A percentile compares a stretch with the other conserved stretches of the same genome.
These are phyloP conservation scores for Epicoccum nigrum DNA, from an alignment of 2,329 filamentous ascomycete species.

Conservation along the genomic window DNA sequence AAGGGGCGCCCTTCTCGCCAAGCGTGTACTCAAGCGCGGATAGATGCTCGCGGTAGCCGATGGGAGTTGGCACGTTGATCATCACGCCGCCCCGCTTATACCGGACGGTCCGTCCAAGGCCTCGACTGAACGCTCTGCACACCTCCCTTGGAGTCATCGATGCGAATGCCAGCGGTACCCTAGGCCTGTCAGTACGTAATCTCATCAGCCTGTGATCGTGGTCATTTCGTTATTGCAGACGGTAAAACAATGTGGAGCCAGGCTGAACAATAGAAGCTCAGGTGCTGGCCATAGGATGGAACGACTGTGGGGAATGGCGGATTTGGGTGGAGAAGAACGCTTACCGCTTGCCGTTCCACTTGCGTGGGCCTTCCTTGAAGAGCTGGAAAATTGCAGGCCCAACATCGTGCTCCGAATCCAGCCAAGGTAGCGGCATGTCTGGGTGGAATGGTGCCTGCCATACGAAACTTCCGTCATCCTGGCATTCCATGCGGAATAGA, in stretches of 20 bases:
- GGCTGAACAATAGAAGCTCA: constrained; percentile 15
- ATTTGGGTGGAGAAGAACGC: constrained; percentile 38
- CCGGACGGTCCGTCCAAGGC: constrained; percentile 75
- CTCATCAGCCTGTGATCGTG: constrained; percentile 23
- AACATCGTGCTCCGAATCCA: constrained; percentile 95
- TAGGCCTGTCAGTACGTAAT: constrained; percentile 46
- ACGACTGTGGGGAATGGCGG: constrained; percentile 30
- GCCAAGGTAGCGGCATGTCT: constrained; percentile 86
- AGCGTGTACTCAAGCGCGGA: constrained; percentile 67
- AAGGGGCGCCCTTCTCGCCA: constrained; percentile 64
- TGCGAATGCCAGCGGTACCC: constrained; percentile 90
- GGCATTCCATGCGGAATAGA: constrained; percentile 92
- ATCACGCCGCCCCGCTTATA: constrained; percentile 83
- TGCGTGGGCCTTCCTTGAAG: constrained; percentile 87
- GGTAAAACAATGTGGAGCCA: constrained; percentile 17
- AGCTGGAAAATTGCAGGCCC: constrained; percentile 91
- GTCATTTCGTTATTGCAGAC: constrained; percentile 18
- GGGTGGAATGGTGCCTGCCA: constrained; percentile 96
- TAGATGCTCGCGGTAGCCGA: constrained; percentile 87
- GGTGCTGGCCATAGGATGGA: constrained; percentile 27
- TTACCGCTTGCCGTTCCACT: constrained; percentile 78
- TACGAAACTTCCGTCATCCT: constrained; percentile 81
- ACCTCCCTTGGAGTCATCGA: constrained; percentile 83
- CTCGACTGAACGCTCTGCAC: constrained; percentile 78
- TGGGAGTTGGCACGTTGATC: constrained; percentile 82